A percentile compares a stretch with the other conserved stretches of the same genome.
phyloP scores from a whole-genome alignment of 1,139 yeast species.

The Kazachstania sp. region DNA sequence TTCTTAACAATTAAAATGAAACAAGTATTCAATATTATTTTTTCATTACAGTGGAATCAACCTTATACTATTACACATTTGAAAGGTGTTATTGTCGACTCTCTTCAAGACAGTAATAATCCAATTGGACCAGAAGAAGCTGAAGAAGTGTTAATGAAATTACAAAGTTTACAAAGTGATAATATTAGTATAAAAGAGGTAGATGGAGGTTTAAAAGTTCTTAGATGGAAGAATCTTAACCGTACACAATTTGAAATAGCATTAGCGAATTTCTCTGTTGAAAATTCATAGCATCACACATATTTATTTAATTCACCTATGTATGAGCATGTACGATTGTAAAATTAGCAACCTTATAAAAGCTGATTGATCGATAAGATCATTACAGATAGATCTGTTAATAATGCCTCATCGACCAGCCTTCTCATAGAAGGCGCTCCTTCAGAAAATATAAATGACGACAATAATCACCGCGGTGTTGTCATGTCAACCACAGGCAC shows the following conservation, averaged over 20 bases:
- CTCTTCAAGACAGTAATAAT: conserved; percentile 29
- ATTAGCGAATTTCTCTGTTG: neutral
- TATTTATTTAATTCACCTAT: too few species aligned
- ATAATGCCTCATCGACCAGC: too few species aligned
- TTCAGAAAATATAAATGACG: too few species aligned
- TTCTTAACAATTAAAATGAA: conserved; percentile 39
- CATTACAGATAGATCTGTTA: too few species aligned
- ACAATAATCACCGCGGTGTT: neutral
- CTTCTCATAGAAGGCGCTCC: too few species aligned
- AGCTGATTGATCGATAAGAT: too few species aligned
- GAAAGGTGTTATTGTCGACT: conserved; percentile 27
- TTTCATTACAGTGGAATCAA: conserved; percentile 24
- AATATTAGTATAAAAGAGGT: conserved; percentile 16
- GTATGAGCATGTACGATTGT: too few species aligned
- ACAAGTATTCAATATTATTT: conserved; percentile 30
- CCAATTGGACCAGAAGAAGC: conserved; percentile 32
- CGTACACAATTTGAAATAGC: conserved; percentile 1
- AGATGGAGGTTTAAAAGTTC: conserved; percentile 25
- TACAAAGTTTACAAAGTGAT: conserved; percentile 16
- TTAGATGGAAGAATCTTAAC: conserved; percentile 6
- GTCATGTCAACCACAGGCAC: conserved; percentile 1
- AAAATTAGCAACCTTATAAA: too few species aligned
- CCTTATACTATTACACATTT: conserved; percentile 31
- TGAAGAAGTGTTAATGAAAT: conserved; percentile 21
- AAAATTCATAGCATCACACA: too few species aligned